A percentile compares a stretch with the other conserved stretches of the same genome.
phyloP scores from a whole-genome alignment of 2,329 filamentous ascomycete genomes.

The Lachnellula suecica region DNA sequence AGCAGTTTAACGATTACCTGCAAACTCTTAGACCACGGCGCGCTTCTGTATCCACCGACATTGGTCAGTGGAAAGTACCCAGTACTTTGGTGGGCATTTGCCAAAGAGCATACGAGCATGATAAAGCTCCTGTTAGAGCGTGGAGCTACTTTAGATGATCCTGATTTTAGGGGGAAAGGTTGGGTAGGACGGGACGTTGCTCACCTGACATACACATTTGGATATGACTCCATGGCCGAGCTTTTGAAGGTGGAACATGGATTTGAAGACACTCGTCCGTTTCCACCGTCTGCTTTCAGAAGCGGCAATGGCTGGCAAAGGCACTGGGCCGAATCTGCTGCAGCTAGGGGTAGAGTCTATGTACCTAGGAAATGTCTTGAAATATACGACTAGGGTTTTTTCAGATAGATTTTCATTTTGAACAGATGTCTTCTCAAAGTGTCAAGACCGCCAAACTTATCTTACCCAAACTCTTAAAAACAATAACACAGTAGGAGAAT shows the following conservation, averaged over 20 bases:
- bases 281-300: background rate
- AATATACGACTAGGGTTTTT: background rate
- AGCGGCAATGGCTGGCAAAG: background rate
- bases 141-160: constrained; percentile 3
- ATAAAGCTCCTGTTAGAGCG: constrained; percentile 1
- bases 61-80: background rate
- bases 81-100: background rate
- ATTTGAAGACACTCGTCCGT: background rate
- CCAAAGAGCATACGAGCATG: background rate
- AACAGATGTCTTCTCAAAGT: too few species aligned
- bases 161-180: background rate
- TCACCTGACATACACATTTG: background rate
- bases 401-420: too few species aligned
- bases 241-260: constrained; percentile 1
- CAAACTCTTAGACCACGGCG: constrained; percentile 2
- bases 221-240: constrained; percentile 2
- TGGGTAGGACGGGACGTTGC: background rate
- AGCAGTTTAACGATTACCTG: background rate
- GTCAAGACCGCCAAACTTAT: too few species aligned
- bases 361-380: background rate
- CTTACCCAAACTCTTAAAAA: too few species aligned
- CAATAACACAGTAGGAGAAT: too few species aligned
- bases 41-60: background rate
- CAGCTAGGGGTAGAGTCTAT: background rate
- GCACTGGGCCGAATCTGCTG: background rate